These are phyloP conservation scores for Sporothrix mexicana DNA, from an alignment of 2,329 filamentous ascomycete species.

Conservation along the genomic window DNA sequence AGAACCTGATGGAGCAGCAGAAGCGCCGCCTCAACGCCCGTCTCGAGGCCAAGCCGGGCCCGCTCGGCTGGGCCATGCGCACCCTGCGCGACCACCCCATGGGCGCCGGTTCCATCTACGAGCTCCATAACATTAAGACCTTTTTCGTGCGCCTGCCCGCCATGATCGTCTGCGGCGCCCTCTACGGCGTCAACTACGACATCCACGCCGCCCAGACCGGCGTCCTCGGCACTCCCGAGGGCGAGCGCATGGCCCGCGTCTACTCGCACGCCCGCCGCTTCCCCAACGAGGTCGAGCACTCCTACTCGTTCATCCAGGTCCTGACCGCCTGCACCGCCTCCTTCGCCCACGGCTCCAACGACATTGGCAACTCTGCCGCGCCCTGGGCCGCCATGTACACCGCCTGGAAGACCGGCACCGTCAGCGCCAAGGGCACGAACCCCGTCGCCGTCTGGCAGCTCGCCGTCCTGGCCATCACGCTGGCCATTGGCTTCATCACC, in stretches of 20 bases:
- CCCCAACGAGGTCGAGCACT: constrained; percentile 72
- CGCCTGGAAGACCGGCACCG: constrained; percentile 68
- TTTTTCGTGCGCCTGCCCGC: constrained; percentile 71
- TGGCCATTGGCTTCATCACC: constrained; percentile 71
- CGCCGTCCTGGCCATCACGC: constrained; percentile 67
- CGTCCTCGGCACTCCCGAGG: constrained; percentile 73
- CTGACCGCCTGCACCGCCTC: constrained; percentile 74
- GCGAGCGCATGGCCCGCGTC: constrained; percentile 70
- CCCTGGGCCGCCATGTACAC: constrained; percentile 73
- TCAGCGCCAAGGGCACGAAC: constrained; percentile 63
- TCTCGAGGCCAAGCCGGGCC: constrained; percentile 66
- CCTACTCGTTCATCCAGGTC: constrained; percentile 70
- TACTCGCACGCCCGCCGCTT: constrained; percentile 70
- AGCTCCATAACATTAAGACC: constrained; percentile 71
- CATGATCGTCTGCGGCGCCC: constrained; percentile 63
- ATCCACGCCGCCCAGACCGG: constrained; percentile 78
- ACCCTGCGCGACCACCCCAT: constrained; percentile 75
- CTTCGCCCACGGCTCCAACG: constrained; percentile 78
- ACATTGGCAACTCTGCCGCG: constrained; percentile 74
- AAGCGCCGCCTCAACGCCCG: constrained; percentile 64
- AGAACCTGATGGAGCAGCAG: constrained; percentile 64
- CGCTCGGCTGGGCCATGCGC: constrained; percentile 84
- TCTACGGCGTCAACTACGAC: constrained; percentile 82
- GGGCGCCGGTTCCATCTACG: constrained; percentile 75
- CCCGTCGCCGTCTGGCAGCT: constrained; percentile 77